Evolutionary conservation across 2,329 filamentous ascomycete genomes (phyloP), one percentile per base, ranked within the genome.

Genomic region (Cladosporium sp.): DNA sequence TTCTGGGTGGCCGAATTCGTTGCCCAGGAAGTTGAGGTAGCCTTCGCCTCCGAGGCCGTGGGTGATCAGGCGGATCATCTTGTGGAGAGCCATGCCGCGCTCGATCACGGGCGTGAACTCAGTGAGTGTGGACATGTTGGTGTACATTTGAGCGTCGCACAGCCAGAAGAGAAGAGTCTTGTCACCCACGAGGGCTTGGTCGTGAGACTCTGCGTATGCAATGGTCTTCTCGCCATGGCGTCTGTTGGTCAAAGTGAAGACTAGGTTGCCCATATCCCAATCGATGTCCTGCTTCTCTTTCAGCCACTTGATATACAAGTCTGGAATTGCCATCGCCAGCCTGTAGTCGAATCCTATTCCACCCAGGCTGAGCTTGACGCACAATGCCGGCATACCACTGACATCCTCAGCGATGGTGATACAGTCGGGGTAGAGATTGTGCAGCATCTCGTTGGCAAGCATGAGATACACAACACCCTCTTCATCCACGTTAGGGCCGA

Each of bases 221-320:
- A 98, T 97, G 0, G 92, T 96, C 78, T 97, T 97, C 70, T 98
- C 93, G 40, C 91, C 92, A 62, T 97, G 88, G 22, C 93, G 84
- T 51, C 93, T 81, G 71, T 98, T 97, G 18, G 87, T 95, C 52
- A 98, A 73, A 0, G 90, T 96, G 72, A 85, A 91, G 67, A 83
- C 84, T 46, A 98, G 86, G 58, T 79, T 84, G 51, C 80, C 83
- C 69, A 98, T 86, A 62, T 97, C 87, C 93, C 93, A 98, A 8
- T 95, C 80, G 55, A 89, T 77, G 62, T 98, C 93, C 63, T 86
- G 79, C 67, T 89, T 83, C 72, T 98, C 93, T 70, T 98, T 98
- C 54, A 97, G 71, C 65, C 94, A 88, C 73, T 98, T 98, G 78
- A 98, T 98, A 83, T 94, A 98, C 82, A 98, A 88, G 68, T 98